phyloP scores from a whole-genome alignment of 768 basidiomycete species.

The Termitomyces sp. region DNA sequence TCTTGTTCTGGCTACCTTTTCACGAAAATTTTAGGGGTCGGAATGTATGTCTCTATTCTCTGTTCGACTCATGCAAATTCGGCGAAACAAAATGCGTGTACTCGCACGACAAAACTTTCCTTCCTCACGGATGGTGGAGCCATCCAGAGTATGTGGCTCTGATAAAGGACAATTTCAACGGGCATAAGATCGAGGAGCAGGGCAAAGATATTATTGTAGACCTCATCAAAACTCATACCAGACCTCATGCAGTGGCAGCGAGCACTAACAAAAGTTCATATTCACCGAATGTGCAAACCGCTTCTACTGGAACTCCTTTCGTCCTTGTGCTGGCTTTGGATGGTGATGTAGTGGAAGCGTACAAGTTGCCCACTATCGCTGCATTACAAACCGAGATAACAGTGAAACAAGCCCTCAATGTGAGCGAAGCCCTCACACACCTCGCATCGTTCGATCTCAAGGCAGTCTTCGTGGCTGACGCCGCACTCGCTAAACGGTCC shows the following conservation, averaged over 20 bases:
- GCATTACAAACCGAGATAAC: constrained; percentile 22
- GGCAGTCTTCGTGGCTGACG: constrained; percentile 36
- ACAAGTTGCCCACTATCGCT: constrained; percentile 24
- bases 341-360: constrained; percentile 15
- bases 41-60: constrained; percentile 35
- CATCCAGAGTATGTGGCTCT: constrained; percentile 1
- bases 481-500: constrained; percentile 23
- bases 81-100: constrained; percentile 41
- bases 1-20: not conserved
- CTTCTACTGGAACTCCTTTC: constrained; percentile 10
- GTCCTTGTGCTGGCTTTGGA: constrained; percentile 29
- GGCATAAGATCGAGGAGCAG: not conserved
- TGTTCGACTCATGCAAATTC: constrained; percentile 33
- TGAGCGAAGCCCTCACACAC: constrained; percentile 19
- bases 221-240: not conserved
- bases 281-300: not conserved
- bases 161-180: not conserved
- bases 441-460: constrained; percentile 24
- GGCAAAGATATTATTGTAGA: not conserved
- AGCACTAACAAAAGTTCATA: not conserved
- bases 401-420: constrained; percentile 17
- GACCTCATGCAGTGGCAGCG: not conserved
- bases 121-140: constrained; percentile 49
- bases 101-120: constrained; percentile 41
- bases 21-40: constrained; percentile 12